Conservation (phyloP, 2,329 filamentous ascomycete genomes). For the Cercospora sojina region DNA sequence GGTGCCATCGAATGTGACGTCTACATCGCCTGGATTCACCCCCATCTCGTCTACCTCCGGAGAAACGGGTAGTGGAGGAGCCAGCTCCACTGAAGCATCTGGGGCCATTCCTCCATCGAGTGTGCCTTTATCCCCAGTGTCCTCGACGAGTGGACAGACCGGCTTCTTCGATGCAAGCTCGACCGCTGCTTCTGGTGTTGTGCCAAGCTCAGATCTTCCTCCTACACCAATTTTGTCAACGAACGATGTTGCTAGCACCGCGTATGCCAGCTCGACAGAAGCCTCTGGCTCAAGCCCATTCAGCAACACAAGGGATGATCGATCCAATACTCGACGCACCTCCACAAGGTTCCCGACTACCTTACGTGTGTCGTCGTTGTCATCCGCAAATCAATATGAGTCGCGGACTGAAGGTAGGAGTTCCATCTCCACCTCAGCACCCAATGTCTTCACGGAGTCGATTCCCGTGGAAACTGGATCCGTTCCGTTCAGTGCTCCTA, state of each 20-base stretch:
- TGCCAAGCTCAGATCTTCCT: slow-evolving; percentile 12
- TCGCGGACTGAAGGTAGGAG: background rate
- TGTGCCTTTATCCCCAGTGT: slow-evolving; percentile 14
- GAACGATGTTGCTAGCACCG: slow-evolving; percentile 6
- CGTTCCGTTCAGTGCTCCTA: slow-evolving; percentile 16
- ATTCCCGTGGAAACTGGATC: slow-evolving; percentile 11
- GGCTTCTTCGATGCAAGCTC: slow-evolving; percentile 16
- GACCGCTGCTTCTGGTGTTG: slow-evolving; percentile 13
- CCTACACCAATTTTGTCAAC: slow-evolving; percentile 18
- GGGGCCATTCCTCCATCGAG: slow-evolving; percentile 4
- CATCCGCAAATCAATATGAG: background rate
- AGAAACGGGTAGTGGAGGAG: slow-evolving; percentile 10
- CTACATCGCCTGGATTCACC: background rate
- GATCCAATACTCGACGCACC: slow-evolving; percentile 10
- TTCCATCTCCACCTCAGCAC: background rate
- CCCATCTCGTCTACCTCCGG: slow-evolving; percentile 19
- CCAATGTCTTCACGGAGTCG: slow-evolving; percentile 3
- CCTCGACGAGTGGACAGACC: slow-evolving; percentile 14
- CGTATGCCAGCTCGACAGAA: slow-evolving; percentile 8
- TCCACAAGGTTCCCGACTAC: slow-evolving; percentile 4
- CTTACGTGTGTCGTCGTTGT: background rate
- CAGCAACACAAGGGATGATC: slow-evolving; percentile 14
- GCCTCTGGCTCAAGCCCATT: slow-evolving; percentile 14
- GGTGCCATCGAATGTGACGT: slow-evolving; percentile 13
- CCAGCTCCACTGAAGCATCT: slow-evolving; percentile 12